phyloP scores from a whole-genome alignment of 352 stramenopile species.

The Globisporangium acanthophoron region DNA sequence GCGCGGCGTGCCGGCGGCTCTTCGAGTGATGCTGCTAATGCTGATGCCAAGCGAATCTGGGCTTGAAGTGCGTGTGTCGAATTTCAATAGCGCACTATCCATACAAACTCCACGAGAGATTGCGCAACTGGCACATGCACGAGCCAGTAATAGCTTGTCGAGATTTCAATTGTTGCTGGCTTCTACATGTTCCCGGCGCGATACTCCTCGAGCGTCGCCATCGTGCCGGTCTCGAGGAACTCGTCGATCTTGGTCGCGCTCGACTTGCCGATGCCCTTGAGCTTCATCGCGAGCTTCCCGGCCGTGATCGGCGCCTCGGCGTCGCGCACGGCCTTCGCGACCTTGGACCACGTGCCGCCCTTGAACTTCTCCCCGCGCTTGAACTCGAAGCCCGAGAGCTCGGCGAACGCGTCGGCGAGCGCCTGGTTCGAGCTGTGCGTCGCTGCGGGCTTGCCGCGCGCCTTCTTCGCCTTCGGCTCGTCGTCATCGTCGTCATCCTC shows the following conservation, averaged over 20 bases:
- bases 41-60: too few species aligned
- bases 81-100: too few species aligned
- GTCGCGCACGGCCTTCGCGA: slow-evolving; percentile 79
- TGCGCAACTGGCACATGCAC: too few species aligned
- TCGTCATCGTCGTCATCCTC: slow-evolving; percentile 44
- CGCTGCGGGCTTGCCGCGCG: slow-evolving; percentile 34
- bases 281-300: slow-evolving; percentile 76
- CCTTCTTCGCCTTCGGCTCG: slow-evolving; percentile 49
- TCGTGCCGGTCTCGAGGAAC: slow-evolving; percentile 76
- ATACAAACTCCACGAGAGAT: too few species aligned
- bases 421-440: slow-evolving; percentile 59
- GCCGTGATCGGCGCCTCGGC: slow-evolving; percentile 50
- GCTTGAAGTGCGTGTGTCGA: too few species aligned
- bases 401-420: slow-evolving; percentile 67
- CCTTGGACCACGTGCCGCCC: slow-evolving; percentile 84
- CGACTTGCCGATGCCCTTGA: slow-evolving; percentile 83
- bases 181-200: slow-evolving; percentile 70
- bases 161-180: slow-evolving; percentile 3
- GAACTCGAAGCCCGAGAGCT: slow-evolving; percentile 86
- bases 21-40: too few species aligned
- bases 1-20: too few species aligned
- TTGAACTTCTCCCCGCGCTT: slow-evolving; percentile 86
- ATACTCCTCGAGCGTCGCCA: slow-evolving; percentile 79
- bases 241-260: slow-evolving; percentile 81
- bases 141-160: not conserved